Percentiles rank a stretch among this genome's conserved stretches.
These are phyloP conservation scores for Agrocybe chaxingu DNA, from an alignment of 768 basidiomycete species.

Conservation along the genomic window DNA sequence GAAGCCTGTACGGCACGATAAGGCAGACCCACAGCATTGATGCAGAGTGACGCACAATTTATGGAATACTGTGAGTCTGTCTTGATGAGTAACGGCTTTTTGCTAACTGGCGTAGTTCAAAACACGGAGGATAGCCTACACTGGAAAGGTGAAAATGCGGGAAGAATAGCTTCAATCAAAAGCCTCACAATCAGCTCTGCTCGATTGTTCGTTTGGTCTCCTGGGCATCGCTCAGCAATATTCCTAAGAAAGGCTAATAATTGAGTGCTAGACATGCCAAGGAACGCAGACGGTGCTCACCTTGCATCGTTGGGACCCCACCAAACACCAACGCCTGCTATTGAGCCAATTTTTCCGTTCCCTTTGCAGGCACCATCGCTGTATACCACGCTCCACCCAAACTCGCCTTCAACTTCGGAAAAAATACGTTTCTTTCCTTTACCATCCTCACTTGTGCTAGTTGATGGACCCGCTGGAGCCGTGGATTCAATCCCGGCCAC, in stretches of 20 bases:
- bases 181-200: conserved; percentile 79
- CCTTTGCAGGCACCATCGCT: conserved; percentile 85
- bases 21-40: background rate
- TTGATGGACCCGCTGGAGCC: background rate
- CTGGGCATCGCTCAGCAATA: conserved; percentile 77
- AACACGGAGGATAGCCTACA: conserved; percentile 78
- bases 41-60: conserved; percentile 46
- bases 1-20: conserved; percentile 49
- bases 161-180: background rate
- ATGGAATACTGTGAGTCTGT: conserved; percentile 88
- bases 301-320: conserved; percentile 72
- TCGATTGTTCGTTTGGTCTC: conserved; percentile 82
- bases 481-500: conserved; percentile 21
- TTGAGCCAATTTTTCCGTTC: conserved; percentile 65
- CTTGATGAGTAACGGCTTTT: conserved; percentile 65
- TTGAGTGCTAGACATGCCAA: background rate
- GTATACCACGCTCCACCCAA: conserved; percentile 57
- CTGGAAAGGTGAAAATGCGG: background rate
- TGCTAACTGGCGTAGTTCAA: conserved; percentile 64
- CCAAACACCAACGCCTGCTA: conserved; percentile 88
- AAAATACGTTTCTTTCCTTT: conserved; percentile 33
- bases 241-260: conserved; percentile 49
- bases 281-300: conserved; percentile 27
- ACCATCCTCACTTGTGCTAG: conserved; percentile 1
- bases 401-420: conserved; percentile 27